phyloP scores from a whole-genome alignment of 2,329 filamentous ascomycete species.

The Fusarium sambucinum region DNA sequence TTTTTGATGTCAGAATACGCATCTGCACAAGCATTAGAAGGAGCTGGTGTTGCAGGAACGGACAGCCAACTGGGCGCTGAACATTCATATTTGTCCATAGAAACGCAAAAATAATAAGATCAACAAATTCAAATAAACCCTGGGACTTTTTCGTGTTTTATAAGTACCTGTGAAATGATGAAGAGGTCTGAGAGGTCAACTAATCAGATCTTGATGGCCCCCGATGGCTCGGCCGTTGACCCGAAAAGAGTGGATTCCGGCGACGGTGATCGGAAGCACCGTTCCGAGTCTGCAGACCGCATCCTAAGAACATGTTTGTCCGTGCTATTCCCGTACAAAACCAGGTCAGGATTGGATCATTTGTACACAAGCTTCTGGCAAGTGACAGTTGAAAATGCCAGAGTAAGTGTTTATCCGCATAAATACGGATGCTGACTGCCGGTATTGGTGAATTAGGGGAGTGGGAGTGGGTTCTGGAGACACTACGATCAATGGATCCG shows the following conservation, averaged over 20 bases:
- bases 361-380: neutral
- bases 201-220: neutral
- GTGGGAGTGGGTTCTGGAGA: slow-evolving; percentile 19
- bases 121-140: neutral
- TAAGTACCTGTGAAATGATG: neutral
- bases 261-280: slow-evolving; percentile 33
- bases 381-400: neutral
- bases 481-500: neutral
- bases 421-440: slow-evolving; percentile 6
- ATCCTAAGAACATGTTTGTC: slow-evolving; percentile 1
- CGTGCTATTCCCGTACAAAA: neutral
- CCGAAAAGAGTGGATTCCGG: slow-evolving; percentile 32
- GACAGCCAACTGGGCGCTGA: slow-evolving; percentile 3
- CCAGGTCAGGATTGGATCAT: slow-evolving; percentile 1
- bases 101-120: slow-evolving; percentile 8
- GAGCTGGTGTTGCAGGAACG: slow-evolving; percentile 37
- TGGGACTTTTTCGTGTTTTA: neutral
- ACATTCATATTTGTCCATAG: slow-evolving; percentile 18
- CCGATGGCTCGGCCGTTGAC: slow-evolving; percentile 8
- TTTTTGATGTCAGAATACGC: slow-evolving; percentile 12
- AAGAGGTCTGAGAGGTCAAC: no score
- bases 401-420: neutral
- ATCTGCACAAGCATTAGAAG: slow-evolving; percentile 38
- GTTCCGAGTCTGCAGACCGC: slow-evolving; percentile 25
- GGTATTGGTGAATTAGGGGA: slow-evolving; percentile 3